Evolutionary conservation across 495 filamentous ascomycete species (phyloP).

Genomic region (Trichocladium antarcticum): DNA sequence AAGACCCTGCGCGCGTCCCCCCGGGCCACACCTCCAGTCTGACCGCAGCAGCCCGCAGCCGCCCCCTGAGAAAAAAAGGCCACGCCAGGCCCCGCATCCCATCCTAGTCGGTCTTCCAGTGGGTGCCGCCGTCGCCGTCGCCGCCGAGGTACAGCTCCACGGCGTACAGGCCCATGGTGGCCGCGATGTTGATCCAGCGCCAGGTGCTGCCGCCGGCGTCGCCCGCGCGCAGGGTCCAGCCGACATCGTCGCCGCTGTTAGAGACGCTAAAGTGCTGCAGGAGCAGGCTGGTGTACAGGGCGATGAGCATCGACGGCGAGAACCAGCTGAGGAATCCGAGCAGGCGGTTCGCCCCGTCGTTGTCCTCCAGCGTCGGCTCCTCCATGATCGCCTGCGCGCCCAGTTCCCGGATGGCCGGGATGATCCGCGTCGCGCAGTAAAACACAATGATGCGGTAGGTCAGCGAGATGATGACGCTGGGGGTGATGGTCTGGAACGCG

Average conservation of each 20-base stretch:
- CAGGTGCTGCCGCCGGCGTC: conserved; percentile 74
- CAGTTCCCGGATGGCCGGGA: conserved; percentile 79
- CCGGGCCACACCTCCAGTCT: too few species aligned
- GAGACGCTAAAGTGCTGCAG: conserved; percentile 86
- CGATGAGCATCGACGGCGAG: conserved; percentile 80
- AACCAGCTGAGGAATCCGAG: conserved; percentile 82
- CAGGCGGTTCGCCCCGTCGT: conserved; percentile 66
- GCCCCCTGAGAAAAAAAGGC: too few species aligned
- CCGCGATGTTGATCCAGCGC: conserved; percentile 84
- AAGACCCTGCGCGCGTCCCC: too few species aligned
- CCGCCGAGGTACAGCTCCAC: conserved; percentile 78
- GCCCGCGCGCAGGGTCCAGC: conserved; percentile 72
- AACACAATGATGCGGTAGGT: conserved; percentile 87
- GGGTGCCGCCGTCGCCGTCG: conserved; percentile 57
- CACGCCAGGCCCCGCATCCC: too few species aligned
- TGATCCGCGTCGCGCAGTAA: conserved; percentile 91
- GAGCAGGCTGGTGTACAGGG: conserved; percentile 91
- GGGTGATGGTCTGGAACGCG: conserved; percentile 85
- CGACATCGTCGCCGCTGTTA: conserved; percentile 52
- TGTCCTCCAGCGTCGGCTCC: conserved; percentile 73
- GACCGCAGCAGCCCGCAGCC: too few species aligned
- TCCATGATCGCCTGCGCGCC: conserved; percentile 72
- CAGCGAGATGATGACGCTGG: conserved; percentile 86
- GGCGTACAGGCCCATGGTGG: conserved; percentile 79
- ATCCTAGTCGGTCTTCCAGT: conserved; percentile 81